Evolutionary conservation across 768 basidiomycete genomes (phyloP).

Genomic region (Phlegmacium glaucopus): DNA sequence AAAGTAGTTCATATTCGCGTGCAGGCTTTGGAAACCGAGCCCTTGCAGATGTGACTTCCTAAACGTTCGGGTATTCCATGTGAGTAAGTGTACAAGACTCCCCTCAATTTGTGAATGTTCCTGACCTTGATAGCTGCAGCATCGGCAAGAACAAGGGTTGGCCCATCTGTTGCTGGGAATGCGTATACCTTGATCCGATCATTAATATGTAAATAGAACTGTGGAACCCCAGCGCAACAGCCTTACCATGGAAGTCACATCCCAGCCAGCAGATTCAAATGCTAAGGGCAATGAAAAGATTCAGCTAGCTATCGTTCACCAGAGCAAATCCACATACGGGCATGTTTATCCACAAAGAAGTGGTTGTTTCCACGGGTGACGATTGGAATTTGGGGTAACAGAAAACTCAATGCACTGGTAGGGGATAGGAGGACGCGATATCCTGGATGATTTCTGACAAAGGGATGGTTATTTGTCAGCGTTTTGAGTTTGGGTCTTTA

Average conservation of each 20-base stretch:
- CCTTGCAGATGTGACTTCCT: slow-evolving; percentile 15
- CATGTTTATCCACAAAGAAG: neutral
- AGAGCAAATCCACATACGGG: neutral
- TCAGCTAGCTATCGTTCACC: neutral
- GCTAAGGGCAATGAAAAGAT: neutral
- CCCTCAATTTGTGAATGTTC: neutral
- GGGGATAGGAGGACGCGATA: neutral
- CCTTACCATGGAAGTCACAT: neutral
- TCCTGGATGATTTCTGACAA: neutral
- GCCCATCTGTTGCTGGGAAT: neutral
- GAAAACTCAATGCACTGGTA: neutral
- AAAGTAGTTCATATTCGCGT: slow-evolving; percentile 20
- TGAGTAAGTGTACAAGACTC: neutral
- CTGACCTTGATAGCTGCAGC: neutral
- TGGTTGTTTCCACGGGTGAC: neutral
- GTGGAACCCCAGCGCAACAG: neutral
- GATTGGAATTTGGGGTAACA: neutral
- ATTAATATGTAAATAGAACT: neutral
- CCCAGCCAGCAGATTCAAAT: neutral
- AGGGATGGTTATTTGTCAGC: neutral
- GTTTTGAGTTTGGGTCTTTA: neutral
- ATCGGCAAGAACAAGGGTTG: neutral
- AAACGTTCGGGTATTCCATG: neutral
- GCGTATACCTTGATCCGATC: too few species aligned
- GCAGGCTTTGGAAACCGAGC: slow-evolving; percentile 14